Evolutionary conservation across 2,329 filamentous ascomycete species (phyloP).

Genomic region (Colletotrichum nymphaeae): DNA sequence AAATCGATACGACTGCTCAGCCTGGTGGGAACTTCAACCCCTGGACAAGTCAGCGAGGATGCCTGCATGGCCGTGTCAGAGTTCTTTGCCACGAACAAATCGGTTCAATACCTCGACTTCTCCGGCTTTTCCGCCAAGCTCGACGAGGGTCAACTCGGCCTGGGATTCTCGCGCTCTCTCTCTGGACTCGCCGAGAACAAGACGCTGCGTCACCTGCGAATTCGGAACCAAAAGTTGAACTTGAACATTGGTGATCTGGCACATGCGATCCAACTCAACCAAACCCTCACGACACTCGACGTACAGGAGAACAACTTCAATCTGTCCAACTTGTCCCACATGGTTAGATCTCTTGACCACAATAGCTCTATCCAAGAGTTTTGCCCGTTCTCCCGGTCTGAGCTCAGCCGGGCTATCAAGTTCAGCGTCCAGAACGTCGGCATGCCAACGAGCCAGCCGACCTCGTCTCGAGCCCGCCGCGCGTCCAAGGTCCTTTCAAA

Average conservation of each 20-base stretch:
- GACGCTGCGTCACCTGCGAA: constrained; percentile 60
- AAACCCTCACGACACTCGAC: constrained; percentile 62
- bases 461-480: constrained; percentile 24
- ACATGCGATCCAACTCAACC: constrained; percentile 60
- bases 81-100: constrained; percentile 63
- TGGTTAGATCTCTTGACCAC: constrained; percentile 55
- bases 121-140: constrained; percentile 68
- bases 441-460: constrained; percentile 22
- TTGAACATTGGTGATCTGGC: constrained; percentile 65
- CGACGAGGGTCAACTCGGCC: constrained; percentile 67
- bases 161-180: constrained; percentile 63
- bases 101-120: constrained; percentile 64
- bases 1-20: constrained; percentile 63
- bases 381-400: constrained; percentile 52
- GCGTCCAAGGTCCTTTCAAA: constrained; percentile 34
- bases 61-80: constrained; percentile 60
- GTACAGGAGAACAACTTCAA: constrained; percentile 67
- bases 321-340: constrained; percentile 60
- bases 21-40: constrained; percentile 64
- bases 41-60: constrained; percentile 57
- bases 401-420: constrained; percentile 49
- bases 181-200: constrained; percentile 58
- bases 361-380: constrained; percentile 58
- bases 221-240: constrained; percentile 67
- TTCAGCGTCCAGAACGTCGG: constrained; percentile 38